phyloP scores from a whole-genome alignment of 2,329 filamentous ascomycete species.

The Neophaeococcomyces mojaviensis region DNA sequence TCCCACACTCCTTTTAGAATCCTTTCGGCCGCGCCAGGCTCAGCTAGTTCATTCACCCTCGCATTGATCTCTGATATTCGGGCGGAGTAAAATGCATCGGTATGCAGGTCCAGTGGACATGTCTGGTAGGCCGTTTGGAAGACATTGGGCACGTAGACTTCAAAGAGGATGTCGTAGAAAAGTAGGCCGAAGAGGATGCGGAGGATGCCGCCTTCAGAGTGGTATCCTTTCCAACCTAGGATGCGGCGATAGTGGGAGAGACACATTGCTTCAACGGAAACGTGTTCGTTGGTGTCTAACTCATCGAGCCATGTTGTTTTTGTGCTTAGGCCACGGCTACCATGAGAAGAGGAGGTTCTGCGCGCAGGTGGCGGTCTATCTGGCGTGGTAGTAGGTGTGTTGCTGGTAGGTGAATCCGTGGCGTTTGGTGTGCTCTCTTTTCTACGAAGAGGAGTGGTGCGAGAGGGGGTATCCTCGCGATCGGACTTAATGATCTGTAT shows the following conservation, averaged over 20 bases:
- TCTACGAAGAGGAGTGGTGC: slow-evolving; percentile 12
- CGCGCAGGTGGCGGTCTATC: slow-evolving; percentile 8
- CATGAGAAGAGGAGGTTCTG: slow-evolving; percentile 22
- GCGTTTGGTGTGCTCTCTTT: slow-evolving; percentile 15
- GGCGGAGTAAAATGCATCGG: slow-evolving; percentile 81
- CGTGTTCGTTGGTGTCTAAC: slow-evolving; percentile 60
- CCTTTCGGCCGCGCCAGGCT: slow-evolving; percentile 58
- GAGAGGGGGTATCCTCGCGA: slow-evolving; percentile 29
- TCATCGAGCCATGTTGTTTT: slow-evolving; percentile 88
- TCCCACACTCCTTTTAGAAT: slow-evolving; percentile 64
- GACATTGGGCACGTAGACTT: slow-evolving; percentile 76
- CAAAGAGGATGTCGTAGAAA: slow-evolving; percentile 86
- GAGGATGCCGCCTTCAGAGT: slow-evolving; percentile 83
- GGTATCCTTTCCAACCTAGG: slow-evolving; percentile 84
- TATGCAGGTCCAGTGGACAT: slow-evolving; percentile 84
- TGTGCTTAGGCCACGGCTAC: slow-evolving; percentile 24
- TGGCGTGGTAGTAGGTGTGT: slow-evolving; percentile 1
- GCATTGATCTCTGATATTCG: slow-evolving; percentile 85
- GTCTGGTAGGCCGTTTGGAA: slow-evolving; percentile 96
- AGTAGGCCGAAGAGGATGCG: slow-evolving; percentile 86
- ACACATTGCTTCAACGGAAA: slow-evolving; percentile 90
- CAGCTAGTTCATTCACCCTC: slow-evolving; percentile 76
- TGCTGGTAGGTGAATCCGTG: slow-evolving; percentile 12
- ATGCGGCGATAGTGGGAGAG: slow-evolving; percentile 72
- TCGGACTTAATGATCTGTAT: slow-evolving; percentile 62